These are phyloP conservation scores for Vanderwaltozyma polyspora DNA, from an alignment of 805 yeast genomes.

Conservation along the genomic window DNA sequence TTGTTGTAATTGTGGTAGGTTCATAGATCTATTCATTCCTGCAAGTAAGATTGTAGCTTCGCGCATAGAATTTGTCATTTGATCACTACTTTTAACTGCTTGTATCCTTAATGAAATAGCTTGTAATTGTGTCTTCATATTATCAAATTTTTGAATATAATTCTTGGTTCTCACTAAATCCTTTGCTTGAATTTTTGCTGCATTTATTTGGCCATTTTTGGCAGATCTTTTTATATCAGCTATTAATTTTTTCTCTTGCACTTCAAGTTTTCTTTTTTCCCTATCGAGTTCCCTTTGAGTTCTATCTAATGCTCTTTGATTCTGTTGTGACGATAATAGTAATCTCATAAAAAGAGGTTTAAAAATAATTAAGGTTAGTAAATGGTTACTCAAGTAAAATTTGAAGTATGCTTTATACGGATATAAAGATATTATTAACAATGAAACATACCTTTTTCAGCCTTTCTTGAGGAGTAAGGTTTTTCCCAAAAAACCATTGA, in stretches of 20 bases:
- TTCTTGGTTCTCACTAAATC: constrained; percentile 82
- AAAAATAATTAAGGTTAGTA: neutral
- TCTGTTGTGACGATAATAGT: constrained; percentile 28
- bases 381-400: too few species aligned
- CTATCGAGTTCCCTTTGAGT: constrained; percentile 89
- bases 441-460: constrained; percentile 49
- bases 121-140: constrained; percentile 90
- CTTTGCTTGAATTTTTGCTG: constrained; percentile 91
- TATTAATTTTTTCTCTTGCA: constrained; percentile 81
- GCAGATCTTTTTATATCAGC: constrained; percentile 86
- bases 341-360: neutral
- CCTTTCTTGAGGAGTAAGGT: constrained; percentile 87
- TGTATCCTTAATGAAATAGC: constrained; percentile 88
- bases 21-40: constrained; percentile 84
- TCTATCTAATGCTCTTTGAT: constrained; percentile 88
- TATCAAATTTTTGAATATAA: constrained; percentile 75
- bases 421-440: neutral
- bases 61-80: constrained; percentile 89
- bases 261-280: constrained; percentile 75
- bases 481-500: constrained; percentile 94
- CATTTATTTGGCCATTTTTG: constrained; percentile 75
- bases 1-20: constrained; percentile 74
- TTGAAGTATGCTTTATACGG: too few species aligned
- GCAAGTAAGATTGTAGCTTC: constrained; percentile 81
- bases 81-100: constrained; percentile 83